Base-by-base conservation (phyloP, 1,284 basidiomycete genomes). In the Boletus subluridellus region DNA sequence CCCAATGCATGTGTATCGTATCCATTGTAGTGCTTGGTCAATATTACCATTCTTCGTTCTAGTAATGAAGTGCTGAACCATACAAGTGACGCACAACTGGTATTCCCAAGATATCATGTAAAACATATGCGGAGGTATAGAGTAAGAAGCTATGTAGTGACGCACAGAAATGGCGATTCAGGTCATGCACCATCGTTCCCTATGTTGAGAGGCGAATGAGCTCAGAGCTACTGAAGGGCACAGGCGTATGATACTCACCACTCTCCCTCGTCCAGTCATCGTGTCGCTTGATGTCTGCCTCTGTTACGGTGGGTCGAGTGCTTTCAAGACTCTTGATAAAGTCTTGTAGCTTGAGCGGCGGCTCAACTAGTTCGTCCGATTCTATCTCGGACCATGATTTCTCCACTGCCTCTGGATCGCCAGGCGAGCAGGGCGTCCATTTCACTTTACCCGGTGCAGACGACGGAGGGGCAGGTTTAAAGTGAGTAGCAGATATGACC, bases 341-440 rank as follows among this genome's bases (percentile, higher is more conserved):
- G 74, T 99, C 97, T 21, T 78, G 82, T 26, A 94, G 55, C 60
- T 77, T 83, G 69, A 97, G 76, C 47, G 89, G 81, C 1, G 95
- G 95, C 73, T 98, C 96, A 35, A 89, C 78, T 38, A 99, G 78
- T 70, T 98, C 92, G 55, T 95, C 89, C n/a, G 89, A 89, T 57
- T 89, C 89, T 49, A 99, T 82, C 60, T 94, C 92, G n/a, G 89
- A 85, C 96, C 97, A 99, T 4, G 87, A 80, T 80, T 92, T 95
- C 77, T 99, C 96, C 42, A 86, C 79, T 0, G 93, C 95, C 0
- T 85, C 85, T 0, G 86, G 80, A 65, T 96, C 94, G 12, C 96
- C 95, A 1, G 96, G 95, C 8, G 95, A 98, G 73, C 96, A 99
- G 8, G 96, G 96, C 28, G 94, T 98, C 86, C 80, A 89, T 78